Base-by-base conservation (phyloP, 2,329 filamentous ascomycete species). In the Alternaria gansuensis region DNA sequence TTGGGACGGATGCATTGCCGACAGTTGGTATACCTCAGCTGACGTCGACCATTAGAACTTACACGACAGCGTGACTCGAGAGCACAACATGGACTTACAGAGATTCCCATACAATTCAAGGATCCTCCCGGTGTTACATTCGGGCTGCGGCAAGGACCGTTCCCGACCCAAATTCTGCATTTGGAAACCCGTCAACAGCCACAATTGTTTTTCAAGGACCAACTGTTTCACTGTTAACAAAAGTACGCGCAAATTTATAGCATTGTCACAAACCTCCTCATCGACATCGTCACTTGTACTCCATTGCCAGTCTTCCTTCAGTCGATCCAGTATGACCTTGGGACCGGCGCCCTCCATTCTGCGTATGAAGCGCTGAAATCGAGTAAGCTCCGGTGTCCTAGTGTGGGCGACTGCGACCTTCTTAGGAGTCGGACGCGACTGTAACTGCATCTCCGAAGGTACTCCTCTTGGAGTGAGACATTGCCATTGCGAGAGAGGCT, bases 161-260 rank as follows among this genome's bases (percentile, higher is more conserved):
- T 60, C 65, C 34, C 63, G 70, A 37, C 70, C 70, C 52, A 70
- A 52, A 45, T 67, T 74, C 31, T 80, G 79, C 36, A 75, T 66
- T 48, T 74, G 81, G 51, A 90, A 75, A 1, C 82, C 82, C 28
- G 83, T 87, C 33, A 88, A 78, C 78, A 92, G 83, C 86, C 86
- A 88, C 39, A 84, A 76, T 66, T 86, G 85, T 68, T 85, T 85
- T 61, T 85, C 83, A 46, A 85, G 77, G 57, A 84, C 84, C 21
- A 67, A 46, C 64, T 67, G 37, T 33, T 8, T 24, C 17, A 17
- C 2, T 2, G n/a, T 66, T 43, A 66, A 60, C 40, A 39, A 34
- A 4, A 14, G 28, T 10, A 17, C 28, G 5, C 24, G 28, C 6
- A 8, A 26, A 13, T 2, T 11, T 11, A 11, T 13, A 17, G 13